A percentile compares a stretch with the other conserved stretches of the same genome.
Evolutionary conservation across 2,329 filamentous ascomycete species (phyloP).

Genomic region (Alternaria postmessia): DNA sequence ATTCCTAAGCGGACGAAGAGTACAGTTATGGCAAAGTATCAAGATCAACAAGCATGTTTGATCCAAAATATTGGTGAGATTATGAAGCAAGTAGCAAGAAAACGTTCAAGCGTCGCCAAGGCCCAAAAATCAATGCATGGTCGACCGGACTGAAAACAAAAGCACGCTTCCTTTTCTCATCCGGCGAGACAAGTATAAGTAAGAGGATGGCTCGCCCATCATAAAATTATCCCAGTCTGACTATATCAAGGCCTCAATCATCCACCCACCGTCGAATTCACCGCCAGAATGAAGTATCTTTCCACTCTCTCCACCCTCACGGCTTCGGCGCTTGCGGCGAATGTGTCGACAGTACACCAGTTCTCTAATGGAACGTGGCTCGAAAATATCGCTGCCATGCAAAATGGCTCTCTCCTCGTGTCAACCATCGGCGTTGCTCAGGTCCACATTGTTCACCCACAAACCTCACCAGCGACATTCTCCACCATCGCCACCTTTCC

Average conservation of each 20-base stretch:
- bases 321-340: conserved; percentile 1
- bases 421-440: conserved; percentile 41
- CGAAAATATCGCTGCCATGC: conserved; percentile 51
- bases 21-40: too few species aligned
- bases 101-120: conserved; percentile 1
- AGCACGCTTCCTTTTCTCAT: neutral
- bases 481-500: conserved; percentile 41
- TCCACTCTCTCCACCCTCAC: conserved; percentile 5
- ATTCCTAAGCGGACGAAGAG: neutral
- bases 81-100: neutral
- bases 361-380: conserved; percentile 40
- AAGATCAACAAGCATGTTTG: neutral
- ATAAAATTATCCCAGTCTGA: neutral
- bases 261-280: neutral
- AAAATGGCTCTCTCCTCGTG: conserved; percentile 51
- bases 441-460: conserved; percentile 47
- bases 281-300: conserved; percentile 6
- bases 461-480: conserved; percentile 19
- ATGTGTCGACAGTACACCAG: conserved; percentile 28
- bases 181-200: neutral
- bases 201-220: neutral
- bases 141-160: neutral
- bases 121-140: neutral
- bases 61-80: neutral
- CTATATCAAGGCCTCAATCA: neutral